Percentiles rank a stretch among this genome's conserved stretches.
Conservation (phyloP, 768 basidiomycete species). For the Kwoniella heveanensis region DNA sequence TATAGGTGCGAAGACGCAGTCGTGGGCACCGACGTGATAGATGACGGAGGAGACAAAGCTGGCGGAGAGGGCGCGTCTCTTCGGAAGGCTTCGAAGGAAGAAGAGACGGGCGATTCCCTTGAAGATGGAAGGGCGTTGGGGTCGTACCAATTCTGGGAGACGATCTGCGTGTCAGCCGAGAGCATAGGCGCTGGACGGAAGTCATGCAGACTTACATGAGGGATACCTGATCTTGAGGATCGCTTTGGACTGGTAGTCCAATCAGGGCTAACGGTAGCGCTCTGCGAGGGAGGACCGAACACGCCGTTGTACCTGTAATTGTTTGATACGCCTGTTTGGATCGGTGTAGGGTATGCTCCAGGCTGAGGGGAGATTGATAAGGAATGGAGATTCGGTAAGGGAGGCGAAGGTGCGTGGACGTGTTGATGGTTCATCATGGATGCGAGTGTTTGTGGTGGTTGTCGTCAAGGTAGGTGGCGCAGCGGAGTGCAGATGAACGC, state of each 20-base stretch:
- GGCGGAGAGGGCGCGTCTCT: constrained; percentile 39
- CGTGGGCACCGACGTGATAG: constrained; percentile 46
- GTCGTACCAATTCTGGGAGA: constrained; percentile 45
- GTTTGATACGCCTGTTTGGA: constrained; percentile 6
- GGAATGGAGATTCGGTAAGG: constrained; percentile 44
- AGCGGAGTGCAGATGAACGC: too few relatives aligned
- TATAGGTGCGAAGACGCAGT: constrained; percentile 35
- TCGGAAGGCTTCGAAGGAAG: constrained; percentile 42
- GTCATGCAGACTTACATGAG: constrained; percentile 22
- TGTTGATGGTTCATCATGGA: constrained; percentile 18
- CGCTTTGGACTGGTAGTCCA: constrained; percentile 30
- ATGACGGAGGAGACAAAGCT: constrained; percentile 48
- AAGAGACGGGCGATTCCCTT: constrained; percentile 37
- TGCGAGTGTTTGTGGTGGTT: background rate
- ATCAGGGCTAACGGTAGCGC: constrained; percentile 25
- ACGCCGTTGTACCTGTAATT: constrained; percentile 48
- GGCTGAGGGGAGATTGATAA: constrained; percentile 41
- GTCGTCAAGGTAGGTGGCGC: background rate
- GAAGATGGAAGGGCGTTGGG: constrained; percentile 36
- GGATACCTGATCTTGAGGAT: constrained; percentile 37
- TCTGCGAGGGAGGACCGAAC: constrained; percentile 42
- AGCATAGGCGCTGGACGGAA: background rate
- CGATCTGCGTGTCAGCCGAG: background rate
- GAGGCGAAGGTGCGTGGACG: constrained; percentile 33
- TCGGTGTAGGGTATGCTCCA: constrained; percentile 19